Evolutionary conservation across 2,329 filamentous ascomycete genomes (phyloP), one percentile per base, ranked within the genome.

Genomic region (Sarocladium oryzae): DNA sequence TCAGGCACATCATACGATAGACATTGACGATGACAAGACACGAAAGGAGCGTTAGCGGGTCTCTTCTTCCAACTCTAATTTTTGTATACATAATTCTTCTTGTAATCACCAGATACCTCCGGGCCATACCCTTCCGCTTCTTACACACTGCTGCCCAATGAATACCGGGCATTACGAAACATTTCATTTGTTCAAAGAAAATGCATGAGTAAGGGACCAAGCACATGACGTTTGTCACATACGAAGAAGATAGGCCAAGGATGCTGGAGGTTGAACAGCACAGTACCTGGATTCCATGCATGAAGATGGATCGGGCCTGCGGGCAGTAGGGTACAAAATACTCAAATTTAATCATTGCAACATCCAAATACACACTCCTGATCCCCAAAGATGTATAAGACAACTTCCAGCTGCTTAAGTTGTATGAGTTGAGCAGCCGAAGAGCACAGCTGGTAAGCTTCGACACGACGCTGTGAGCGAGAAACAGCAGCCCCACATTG

Each of bases 1-100:
- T 20, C 4, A 10, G 26, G 36, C 30, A 49, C n/a, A 52, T 33
- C 49, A 33, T 33, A 48, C 45, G 40, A 28, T 45, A 30, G 16
- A 40, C 40, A 43, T 45, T 38, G 21, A 51, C 43, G 52, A 54
- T 50, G 50, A 52, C 46, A 50, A 41, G 52, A 52, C 13, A 30
- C 7, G 16, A 20, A 21, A 13, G 10, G 26, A n/a, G 21, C 26
- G 9, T 24, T 43, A 20, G 40, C 40, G 23, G 24, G 8, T 10
- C 28, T 18, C 15, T 32, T 13, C 43, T 33, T 13, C 20, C 23
- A 26, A 4, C 6, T 9, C 10, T 33, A 20, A 18, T 48, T 21
- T 26, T 21, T 48, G 20, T 10, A 18, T 32, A 48, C 43, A 28
- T 48, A 28, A 48, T 33, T 45, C 21, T 48, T 16, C 8, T 40